Percentiles rank a stretch among this genome's conserved stretches.
Conservation (phyloP, 2,329 filamentous ascomycete genomes). For the Fusarium keratoplasticum region DNA sequence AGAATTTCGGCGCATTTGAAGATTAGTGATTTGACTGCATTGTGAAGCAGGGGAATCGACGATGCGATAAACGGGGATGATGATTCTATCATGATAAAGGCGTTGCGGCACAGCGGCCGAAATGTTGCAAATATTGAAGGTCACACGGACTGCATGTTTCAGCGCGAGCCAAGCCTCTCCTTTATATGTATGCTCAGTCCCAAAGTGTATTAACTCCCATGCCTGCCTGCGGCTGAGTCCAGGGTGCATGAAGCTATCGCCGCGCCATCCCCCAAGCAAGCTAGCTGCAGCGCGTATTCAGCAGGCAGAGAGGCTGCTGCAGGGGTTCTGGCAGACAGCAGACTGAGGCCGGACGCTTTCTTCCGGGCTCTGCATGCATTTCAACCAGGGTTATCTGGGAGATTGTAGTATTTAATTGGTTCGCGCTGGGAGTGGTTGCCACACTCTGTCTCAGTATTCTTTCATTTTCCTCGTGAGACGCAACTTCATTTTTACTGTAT, state of each 20-base stretch:
- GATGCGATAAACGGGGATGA: conserved; percentile 14
- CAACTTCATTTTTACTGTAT: neutral
- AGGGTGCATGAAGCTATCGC: neutral
- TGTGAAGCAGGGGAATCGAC: conserved; percentile 30
- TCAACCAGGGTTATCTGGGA: neutral
- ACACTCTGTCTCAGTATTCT: neutral
- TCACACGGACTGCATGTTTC: neutral
- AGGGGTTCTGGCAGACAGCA: neutral
- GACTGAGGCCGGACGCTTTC: neutral
- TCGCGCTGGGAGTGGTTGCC: neutral
- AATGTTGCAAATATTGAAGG: neutral
- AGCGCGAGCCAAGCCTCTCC: neutral
- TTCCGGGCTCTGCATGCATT: neutral
- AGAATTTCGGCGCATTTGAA: conserved; percentile 33
- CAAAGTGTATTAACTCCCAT: neutral
- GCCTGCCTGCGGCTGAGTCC: neutral
- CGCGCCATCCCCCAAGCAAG: neutral
- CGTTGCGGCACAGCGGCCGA: neutral
- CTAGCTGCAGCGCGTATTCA: neutral
- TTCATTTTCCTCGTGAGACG: neutral
- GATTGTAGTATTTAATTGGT: neutral
- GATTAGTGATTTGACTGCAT: conserved; percentile 32
- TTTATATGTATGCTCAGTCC: neutral
- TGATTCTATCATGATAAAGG: conserved; percentile 21
- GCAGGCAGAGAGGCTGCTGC: neutral